These are phyloP conservation scores for Madurella fahalii DNA, from an alignment of 2,329 filamentous ascomycete genomes.

Conservation along the genomic window DNA sequence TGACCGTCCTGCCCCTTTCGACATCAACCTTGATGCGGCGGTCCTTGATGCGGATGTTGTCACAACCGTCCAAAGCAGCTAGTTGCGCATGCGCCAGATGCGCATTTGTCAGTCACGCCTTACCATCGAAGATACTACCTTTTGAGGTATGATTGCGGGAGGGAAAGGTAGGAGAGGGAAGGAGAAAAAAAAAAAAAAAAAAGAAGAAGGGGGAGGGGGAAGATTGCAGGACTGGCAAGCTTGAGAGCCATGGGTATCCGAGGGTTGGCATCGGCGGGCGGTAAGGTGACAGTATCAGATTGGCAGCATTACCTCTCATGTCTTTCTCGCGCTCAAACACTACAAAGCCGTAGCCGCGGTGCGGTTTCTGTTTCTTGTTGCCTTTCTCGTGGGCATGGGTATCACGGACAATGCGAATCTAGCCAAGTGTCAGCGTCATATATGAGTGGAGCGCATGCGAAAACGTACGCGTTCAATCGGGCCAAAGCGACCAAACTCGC, in stretches of 20 bases:
- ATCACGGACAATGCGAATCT: conserved; percentile 87
- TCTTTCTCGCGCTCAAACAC: conserved; percentile 97
- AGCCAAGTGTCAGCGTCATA: conserved; percentile 12
- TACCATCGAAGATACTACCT: conserved; percentile 44
- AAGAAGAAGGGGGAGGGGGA: conserved; percentile 32
- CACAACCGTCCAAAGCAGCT: conserved; percentile 84
- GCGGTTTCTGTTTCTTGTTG: conserved; percentile 75
- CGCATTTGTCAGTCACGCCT: conserved; percentile 67
- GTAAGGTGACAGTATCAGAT: conserved; percentile 27
- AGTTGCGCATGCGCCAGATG: conserved; percentile 54
- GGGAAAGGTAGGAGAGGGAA: conserved; percentile 24
- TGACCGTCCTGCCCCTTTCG: conserved; percentile 89
- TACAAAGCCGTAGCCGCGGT: conserved; percentile 92
- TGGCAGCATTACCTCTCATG: conserved; percentile 86
- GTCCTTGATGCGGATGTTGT: conserved; percentile 90
- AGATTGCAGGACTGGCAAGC: conserved; percentile 45
- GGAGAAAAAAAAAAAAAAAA: conserved; percentile 26
- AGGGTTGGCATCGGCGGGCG: conserved; percentile 29
- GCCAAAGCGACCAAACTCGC: conserved; percentile 89
- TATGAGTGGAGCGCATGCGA: conserved; percentile 9
- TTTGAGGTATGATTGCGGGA: conserved; percentile 23
- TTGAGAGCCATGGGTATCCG: conserved; percentile 51
- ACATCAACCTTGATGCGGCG: conserved; percentile 91
- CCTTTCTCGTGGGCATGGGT: conserved; percentile 63
- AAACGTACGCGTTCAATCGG: conserved; percentile 79